Evolutionary conservation across 2,329 filamentous ascomycete genomes (phyloP).

Genomic region (Botrytis elliptica): DNA sequence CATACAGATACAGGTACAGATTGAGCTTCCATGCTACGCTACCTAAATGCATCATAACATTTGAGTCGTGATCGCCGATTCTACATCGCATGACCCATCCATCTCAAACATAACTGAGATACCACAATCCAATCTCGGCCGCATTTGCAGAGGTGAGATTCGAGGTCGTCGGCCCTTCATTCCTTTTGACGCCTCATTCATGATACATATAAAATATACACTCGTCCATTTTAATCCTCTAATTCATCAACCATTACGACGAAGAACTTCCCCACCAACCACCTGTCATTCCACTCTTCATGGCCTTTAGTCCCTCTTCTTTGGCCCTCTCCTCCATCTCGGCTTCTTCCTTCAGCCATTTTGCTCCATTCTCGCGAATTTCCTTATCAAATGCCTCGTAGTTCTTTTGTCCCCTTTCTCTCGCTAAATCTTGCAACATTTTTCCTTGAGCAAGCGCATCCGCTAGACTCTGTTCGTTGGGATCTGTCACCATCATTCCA

Average conservation of each 20-base stretch:
- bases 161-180: background rate
- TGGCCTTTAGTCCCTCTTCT: slow-evolving; percentile 87
- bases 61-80: background rate
- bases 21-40: background rate
- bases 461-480: slow-evolving; percentile 60
- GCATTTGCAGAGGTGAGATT: slow-evolving; percentile 16
- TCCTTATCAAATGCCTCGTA: slow-evolving; percentile 88
- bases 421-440: slow-evolving; percentile 93
- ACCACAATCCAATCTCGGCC: background rate
- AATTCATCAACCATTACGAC: slow-evolving; percentile 11
- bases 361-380: slow-evolving; percentile 89
- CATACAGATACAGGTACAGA: background rate
- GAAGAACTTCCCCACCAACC: slow-evolving; percentile 48
- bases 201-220: slow-evolving; percentile 13
- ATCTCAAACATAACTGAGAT: background rate
- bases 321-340: slow-evolving; percentile 83
- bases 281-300: slow-evolving; percentile 72
- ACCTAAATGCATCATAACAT: slow-evolving; percentile 6
- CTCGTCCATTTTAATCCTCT: background rate
- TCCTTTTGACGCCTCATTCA: slow-evolving; percentile 15
- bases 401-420: slow-evolving; percentile 85
- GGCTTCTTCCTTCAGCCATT: slow-evolving; percentile 93
- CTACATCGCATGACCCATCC: background rate
- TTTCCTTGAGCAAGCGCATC: slow-evolving; percentile 89
- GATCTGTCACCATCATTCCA: slow-evolving; percentile 57